These are phyloP conservation scores for Durusdinium trenchii DNA, from an alignment of 73 alveolate genomes.

Conservation along the genomic window DNA sequence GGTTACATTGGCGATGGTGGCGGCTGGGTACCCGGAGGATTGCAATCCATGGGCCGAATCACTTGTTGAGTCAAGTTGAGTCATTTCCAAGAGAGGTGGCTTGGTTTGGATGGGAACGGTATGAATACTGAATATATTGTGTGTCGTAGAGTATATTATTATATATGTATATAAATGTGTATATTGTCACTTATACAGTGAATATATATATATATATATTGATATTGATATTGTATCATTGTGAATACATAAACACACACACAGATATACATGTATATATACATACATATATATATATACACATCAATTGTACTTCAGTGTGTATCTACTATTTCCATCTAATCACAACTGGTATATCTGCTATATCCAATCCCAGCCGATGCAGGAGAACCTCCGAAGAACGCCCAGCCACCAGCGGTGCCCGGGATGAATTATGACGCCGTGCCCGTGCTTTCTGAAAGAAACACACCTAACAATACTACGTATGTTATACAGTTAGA, in stretches of 20 bases:
- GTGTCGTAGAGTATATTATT: background rate
- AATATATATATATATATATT: too few species aligned
- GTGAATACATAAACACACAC: background rate
- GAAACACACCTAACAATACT: too few species aligned
- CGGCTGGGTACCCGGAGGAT: slow-evolving; percentile 61
- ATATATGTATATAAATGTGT: background rate
- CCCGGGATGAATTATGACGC: background rate
- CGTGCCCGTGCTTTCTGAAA: background rate
- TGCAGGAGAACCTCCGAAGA: slow-evolving; percentile 61
- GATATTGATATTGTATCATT: background rate
- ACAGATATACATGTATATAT: background rate
- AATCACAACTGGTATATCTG: background rate
- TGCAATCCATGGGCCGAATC: background rate
- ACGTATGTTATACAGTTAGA: too few species aligned
- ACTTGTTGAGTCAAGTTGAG: background rate
- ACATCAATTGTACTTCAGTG: background rate
- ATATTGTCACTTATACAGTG: background rate
- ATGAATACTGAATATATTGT: too few species aligned
- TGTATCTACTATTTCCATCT: background rate
- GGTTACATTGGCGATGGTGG: slow-evolving; percentile 69
- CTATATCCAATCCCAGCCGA: background rate
- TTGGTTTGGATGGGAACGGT: too few species aligned
- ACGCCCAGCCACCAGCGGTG: slow-evolving; percentile 63
- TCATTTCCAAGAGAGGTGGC: too few species aligned
- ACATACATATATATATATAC: background rate